Base-by-base conservation (phyloP, 2,329 filamentous ascomycete species). In the Mycosphaerella sp. region DNA sequence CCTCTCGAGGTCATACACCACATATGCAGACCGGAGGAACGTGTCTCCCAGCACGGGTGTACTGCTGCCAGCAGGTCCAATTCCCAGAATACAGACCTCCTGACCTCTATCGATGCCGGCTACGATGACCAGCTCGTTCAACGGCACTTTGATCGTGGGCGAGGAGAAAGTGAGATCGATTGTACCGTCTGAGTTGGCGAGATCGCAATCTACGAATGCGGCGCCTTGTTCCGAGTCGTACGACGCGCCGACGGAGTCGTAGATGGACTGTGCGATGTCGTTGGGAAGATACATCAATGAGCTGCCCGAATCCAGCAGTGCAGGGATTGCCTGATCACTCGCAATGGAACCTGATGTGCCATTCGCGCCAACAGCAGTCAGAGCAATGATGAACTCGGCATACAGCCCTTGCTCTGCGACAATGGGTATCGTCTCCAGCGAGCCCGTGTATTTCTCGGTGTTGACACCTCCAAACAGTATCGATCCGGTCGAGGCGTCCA, bases 401-500 rank as follows among this genome's bases (percentile, higher is more conserved):
- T 81, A 79, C 45, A 72, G 55, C 17, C 68, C 68, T 7, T 65
- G 54, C 36, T 71, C 66, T 47, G 74, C 65, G 59, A 81, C 71
- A 54, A 89, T 74, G 13, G 83, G 74, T 25, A 89, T 73, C 5
- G 75, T 79, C 41, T 76, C 74, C 28, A 90, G 73, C 2, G 78
- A 67, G 42, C 86, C 86, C 0, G 74, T 66, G 68, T 82, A 93
- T 65, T 90, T 90, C 53, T 77, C 79, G 0, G 80, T 86, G 65
- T 91, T 86, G 52, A 90, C 81, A n/a, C 86, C 87, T 35, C 87
- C 87, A 59, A 91, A 93, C 1, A 91, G 73, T 53, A 91, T 84
- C 59, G 73, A 84, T 32, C 87, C 87, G 1, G 77, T 82, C 53
- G 76, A 82, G 0, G 85, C 75, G 47, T 79, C 74, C 30, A 79